Conservation (phyloP, 108 stramenopile species). For the Pseudonitzschia multistriata region DNA sequence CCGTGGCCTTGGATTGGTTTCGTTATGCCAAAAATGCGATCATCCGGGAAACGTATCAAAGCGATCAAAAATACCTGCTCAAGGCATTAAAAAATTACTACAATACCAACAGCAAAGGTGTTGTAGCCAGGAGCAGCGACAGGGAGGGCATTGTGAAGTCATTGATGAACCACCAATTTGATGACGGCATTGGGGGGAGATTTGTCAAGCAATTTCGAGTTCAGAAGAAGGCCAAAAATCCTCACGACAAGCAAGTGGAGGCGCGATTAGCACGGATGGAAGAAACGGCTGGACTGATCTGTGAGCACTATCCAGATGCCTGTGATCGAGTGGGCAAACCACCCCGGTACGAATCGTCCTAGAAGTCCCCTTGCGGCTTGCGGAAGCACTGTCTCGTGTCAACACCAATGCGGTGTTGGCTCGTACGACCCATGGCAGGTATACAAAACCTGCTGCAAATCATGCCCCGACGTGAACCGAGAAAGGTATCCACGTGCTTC, state of each 20-base stretch:
- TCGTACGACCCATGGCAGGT: too few relatives aligned
- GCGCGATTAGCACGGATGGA: conserved; percentile 11
- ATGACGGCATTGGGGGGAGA: not conserved
- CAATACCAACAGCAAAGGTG: not conserved
- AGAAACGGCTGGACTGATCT: conserved; percentile 11
- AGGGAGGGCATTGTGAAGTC: not conserved
- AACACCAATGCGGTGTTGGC: too few relatives aligned
- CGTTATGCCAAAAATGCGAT: conserved; percentile 17
- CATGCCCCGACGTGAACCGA: too few relatives aligned
- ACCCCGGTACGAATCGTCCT: conserved; percentile 10
- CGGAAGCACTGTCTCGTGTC: too few relatives aligned
- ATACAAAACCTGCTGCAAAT: too few relatives aligned
- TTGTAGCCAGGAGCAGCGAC: not conserved
- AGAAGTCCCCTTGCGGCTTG: too few relatives aligned
- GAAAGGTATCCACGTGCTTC: too few relatives aligned
- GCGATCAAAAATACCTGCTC: conserved; percentile 26
- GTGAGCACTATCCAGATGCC: conserved; percentile 10
- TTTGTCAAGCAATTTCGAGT: conserved; percentile 16
- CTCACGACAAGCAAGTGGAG: not conserved
- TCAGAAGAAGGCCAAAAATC: not conserved
- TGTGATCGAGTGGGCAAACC: conserved; percentile 7
- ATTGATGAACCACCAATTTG: conserved; percentile 13
- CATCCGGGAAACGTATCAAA: not conserved
- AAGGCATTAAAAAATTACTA: conserved; percentile 3
- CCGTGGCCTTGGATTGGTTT: conserved; percentile 32